phyloP scores from a whole-genome alignment of 139 green algal genomes.

The Diplosphaera chodatii region DNA sequence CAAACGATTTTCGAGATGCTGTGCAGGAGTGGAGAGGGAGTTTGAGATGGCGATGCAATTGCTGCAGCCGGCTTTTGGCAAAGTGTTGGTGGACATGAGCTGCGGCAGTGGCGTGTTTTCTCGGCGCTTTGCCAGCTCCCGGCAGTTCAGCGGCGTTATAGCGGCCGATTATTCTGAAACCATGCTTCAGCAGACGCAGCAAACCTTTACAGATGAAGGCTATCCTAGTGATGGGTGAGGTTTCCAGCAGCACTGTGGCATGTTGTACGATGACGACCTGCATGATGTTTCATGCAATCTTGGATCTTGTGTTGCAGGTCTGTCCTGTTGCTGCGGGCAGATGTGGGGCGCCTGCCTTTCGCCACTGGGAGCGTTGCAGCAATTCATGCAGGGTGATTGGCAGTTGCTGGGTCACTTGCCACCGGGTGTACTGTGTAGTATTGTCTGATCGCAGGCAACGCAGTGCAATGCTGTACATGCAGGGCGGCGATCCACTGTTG shows the following conservation, averaged over 20 bases:
- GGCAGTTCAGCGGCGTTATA: slow-evolving; percentile 67
- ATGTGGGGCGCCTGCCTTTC: slow-evolving; percentile 87
- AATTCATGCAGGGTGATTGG: slow-evolving; percentile 84
- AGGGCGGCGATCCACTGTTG: slow-evolving; percentile 95
- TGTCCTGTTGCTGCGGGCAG: slow-evolving; percentile 66
- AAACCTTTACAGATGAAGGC: slow-evolving; percentile 45
- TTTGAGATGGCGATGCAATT: slow-evolving; percentile 60
- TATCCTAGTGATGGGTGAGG: slow-evolving; percentile 14
- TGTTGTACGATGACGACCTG: background rate
- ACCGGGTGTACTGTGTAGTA: too few relatives aligned
- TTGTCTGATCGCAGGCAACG: too few relatives aligned
- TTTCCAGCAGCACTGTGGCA: background rate
- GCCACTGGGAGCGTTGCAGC: slow-evolving; percentile 67
- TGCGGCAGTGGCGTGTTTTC: slow-evolving; percentile 92
- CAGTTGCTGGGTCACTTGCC: too few relatives aligned
- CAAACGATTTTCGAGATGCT: too few relatives aligned
- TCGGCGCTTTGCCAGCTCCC: slow-evolving; percentile 65
- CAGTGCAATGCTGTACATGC: too few relatives aligned
- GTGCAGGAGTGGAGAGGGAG: slow-evolving; percentile 70
- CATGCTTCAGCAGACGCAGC: slow-evolving; percentile 80
- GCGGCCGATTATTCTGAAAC: slow-evolving; percentile 75
- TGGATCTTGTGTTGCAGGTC: background rate
- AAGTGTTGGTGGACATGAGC: slow-evolving; percentile 75
- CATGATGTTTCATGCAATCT: background rate
- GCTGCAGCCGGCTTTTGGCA: slow-evolving; percentile 27